Conservation (phyloP, 1,284 basidiomycete genomes). For the Ustilago nuda region DNA sequence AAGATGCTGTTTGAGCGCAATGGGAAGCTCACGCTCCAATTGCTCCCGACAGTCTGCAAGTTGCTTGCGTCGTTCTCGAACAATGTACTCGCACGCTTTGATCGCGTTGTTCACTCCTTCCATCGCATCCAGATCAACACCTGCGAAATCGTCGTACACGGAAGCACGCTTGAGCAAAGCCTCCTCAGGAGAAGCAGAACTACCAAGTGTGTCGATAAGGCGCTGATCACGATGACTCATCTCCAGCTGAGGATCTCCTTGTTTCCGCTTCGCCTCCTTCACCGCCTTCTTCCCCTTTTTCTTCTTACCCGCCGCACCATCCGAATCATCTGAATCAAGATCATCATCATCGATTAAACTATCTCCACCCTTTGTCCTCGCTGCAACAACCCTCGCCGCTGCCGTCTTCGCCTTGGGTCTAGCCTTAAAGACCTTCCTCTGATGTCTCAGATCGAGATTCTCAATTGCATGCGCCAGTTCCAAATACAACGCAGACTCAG, state of each 20-base stretch:
- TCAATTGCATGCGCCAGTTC: slow-evolving; percentile 95
- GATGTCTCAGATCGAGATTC: slow-evolving; percentile 80
- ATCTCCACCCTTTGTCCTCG: slow-evolving; percentile 21
- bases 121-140: slow-evolving; percentile 45
- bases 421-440: slow-evolving; percentile 54
- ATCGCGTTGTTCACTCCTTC: slow-evolving; percentile 73
- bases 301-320: slow-evolving; percentile 12
- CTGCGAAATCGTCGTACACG: slow-evolving; percentile 53
- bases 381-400: slow-evolving; percentile 1
- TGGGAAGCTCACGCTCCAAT: slow-evolving; percentile 76
- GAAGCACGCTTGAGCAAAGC: slow-evolving; percentile 69
- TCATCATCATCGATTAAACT: slow-evolving; percentile 31
- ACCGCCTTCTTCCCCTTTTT: slow-evolving; percentile 36
- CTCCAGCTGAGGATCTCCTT: slow-evolving; percentile 44
- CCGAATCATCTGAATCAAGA: slow-evolving; percentile 27
- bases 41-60: slow-evolving; percentile 82
- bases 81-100: slow-evolving; percentile 91
- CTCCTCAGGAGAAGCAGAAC: slow-evolving; percentile 76
- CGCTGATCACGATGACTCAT: slow-evolving; percentile 82
- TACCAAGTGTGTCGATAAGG: slow-evolving; percentile 84
- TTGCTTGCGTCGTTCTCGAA: slow-evolving; percentile 82
- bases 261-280: slow-evolving; percentile 38
- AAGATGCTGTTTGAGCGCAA: slow-evolving; percentile 72
- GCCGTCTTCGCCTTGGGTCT: slow-evolving; percentile 15
- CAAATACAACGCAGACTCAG: slow-evolving; percentile 92